These are phyloP conservation scores for Aspergillus thermomutatus DNA, from an alignment of 2,329 filamentous ascomycete species.

Conservation along the genomic window DNA sequence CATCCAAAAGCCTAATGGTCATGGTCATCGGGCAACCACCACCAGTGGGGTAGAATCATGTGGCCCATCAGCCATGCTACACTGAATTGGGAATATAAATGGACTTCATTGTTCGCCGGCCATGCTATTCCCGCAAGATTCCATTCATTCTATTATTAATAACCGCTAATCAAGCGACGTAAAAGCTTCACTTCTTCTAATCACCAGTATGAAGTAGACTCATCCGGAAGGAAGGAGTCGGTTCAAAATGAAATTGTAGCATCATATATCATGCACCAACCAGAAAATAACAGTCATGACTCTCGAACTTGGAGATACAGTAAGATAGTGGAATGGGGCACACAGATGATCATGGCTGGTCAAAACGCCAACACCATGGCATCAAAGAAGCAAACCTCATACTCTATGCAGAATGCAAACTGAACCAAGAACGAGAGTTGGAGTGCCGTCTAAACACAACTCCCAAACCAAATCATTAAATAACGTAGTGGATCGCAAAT, in stretches of 20 bases:
- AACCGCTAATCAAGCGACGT: background rate
- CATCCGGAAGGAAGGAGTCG: no score
- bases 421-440: background rate
- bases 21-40: background rate
- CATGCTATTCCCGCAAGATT: background rate
- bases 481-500: background rate
- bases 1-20: background rate
- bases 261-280: background rate
- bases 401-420: conserved; percentile 1
- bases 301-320: no score
- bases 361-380: background rate
- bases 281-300: background rate
- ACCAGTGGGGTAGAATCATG: background rate
- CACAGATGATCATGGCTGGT: background rate
- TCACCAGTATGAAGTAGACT: background rate
- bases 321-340: background rate
- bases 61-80: background rate
- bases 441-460: background rate
- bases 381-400: background rate
- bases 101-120: background rate
- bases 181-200: background rate
- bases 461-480: background rate
- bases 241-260: no score
- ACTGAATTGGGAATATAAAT: background rate
- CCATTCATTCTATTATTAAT: background rate